Conservation (phyloP, 495 filamentous ascomycete species). For the Penicillium tannophilum region DNA sequence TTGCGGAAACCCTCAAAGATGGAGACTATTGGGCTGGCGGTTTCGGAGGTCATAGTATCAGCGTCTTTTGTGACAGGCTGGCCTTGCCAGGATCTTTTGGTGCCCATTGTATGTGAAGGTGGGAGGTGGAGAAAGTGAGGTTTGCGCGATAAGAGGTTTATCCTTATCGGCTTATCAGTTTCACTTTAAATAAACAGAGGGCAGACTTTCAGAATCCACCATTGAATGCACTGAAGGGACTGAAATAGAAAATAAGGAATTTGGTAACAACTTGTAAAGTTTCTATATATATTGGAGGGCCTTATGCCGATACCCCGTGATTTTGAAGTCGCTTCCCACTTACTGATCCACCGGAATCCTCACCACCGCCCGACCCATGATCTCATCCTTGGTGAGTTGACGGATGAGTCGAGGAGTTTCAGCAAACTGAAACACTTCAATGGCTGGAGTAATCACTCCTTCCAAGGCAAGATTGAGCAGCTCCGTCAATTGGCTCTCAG, state of each 20-base stretch:
- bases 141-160: conserved; percentile 9
- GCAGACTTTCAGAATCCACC: no score
- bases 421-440: conserved; percentile 28
- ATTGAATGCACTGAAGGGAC: no score
- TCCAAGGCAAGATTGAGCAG: conserved; percentile 24
- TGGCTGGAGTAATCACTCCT: conserved; percentile 24
- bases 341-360: conserved; percentile 12
- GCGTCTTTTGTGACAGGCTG: conserved; percentile 41
- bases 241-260: no score
- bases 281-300: no score
- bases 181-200: neutral
- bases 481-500: conserved; percentile 28
- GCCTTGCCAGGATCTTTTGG: conserved; percentile 64
- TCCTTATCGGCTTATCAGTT: conserved; percentile 3
- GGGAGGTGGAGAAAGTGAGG: conserved; percentile 1
- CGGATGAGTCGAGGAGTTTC: conserved; percentile 23
- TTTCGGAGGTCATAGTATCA: conserved; percentile 31
- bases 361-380: conserved; percentile 31
- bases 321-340: no score
- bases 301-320: no score
- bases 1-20: conserved; percentile 85
- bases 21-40: conserved; percentile 52
- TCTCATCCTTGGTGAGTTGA: conserved; percentile 20
- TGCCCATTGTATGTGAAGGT: conserved; percentile 32
- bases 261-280: no score